Conservation (phyloP, 148 eudicot genomes). For the Arctostaphylos glauca region DNA sequence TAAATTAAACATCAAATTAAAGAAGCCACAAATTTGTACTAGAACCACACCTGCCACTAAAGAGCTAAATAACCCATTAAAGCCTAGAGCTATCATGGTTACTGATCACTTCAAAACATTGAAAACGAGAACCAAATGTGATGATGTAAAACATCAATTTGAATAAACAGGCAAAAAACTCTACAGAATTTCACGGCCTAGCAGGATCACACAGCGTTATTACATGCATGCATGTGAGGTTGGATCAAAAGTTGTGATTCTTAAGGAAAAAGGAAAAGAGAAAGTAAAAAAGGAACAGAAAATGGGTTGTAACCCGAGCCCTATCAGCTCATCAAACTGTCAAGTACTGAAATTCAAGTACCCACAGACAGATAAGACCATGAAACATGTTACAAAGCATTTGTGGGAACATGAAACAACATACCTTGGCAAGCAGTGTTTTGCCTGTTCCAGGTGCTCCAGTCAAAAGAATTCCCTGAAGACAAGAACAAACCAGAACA, state of each 20-base stretch:
- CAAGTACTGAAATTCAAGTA: neutral
- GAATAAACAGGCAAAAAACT: neutral
- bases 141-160: neutral
- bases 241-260: neutral
- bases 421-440: slow-evolving; percentile 95
- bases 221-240: neutral
- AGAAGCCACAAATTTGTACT: neutral
- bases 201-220: neutral
- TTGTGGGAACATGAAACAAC: slow-evolving; percentile 11
- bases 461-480: slow-evolving; percentile 95
- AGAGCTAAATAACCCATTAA: neutral
- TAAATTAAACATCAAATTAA: neutral
- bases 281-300: neutral
- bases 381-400: neutral
- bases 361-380: neutral
- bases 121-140: neutral
- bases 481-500: neutral
- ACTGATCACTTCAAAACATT: slow-evolving; percentile 1
- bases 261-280: neutral
- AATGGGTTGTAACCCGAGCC: neutral
- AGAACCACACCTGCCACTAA: neutral
- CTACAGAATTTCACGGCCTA: slow-evolving; percentile 1
- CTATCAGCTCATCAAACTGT: slow-evolving; percentile 1
- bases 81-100: neutral
- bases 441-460: slow-evolving; percentile 99